These are phyloP conservation scores for Termitomyces sp. DNA, from an alignment of 768 basidiomycete genomes.

Conservation along the genomic window DNA sequence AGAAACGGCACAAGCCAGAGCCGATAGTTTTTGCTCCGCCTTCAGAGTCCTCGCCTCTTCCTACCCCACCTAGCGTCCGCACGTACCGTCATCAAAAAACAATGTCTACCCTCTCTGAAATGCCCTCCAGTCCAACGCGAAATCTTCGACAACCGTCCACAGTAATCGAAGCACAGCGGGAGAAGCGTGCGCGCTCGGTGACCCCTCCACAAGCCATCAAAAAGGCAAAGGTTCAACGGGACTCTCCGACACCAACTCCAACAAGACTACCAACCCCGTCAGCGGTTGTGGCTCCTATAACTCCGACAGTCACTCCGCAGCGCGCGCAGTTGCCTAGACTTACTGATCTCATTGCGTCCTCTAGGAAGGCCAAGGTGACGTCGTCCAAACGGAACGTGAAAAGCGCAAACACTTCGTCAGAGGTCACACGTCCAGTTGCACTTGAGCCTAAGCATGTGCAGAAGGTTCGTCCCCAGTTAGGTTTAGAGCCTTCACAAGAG, in stretches of 20 bases:
- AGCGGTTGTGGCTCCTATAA: constrained; percentile 17
- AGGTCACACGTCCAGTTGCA: not conserved
- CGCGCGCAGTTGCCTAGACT: constrained; percentile 31
- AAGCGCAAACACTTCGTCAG: not conserved
- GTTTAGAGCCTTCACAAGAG: not conserved
- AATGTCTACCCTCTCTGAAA: constrained; percentile 7
- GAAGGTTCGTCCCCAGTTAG: not conserved
- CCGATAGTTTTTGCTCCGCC: constrained; percentile 31
- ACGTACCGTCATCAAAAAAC: constrained; percentile 14
- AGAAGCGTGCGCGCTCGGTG: constrained; percentile 14
- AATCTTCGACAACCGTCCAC: not conserved
- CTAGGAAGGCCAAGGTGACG: constrained; percentile 28
- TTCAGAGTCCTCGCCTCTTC: constrained; percentile 21
- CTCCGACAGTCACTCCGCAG: constrained; percentile 22
- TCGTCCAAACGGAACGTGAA: constrained; percentile 18
- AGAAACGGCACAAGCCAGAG: constrained; percentile 36
- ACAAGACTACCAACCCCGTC: constrained; percentile 19
- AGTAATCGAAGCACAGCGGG: not conserved
- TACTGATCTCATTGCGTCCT: constrained; percentile 42
- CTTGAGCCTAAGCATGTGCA: not conserved
- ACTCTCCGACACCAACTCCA: constrained; percentile 6
- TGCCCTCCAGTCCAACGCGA: constrained; percentile 12
- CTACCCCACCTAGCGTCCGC: constrained; percentile 21
- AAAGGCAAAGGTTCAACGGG: constrained; percentile 10
- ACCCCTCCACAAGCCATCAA: constrained; percentile 14